Conservation (phyloP, 257 asterid genomes). For the Lycium ferocissimum region DNA sequence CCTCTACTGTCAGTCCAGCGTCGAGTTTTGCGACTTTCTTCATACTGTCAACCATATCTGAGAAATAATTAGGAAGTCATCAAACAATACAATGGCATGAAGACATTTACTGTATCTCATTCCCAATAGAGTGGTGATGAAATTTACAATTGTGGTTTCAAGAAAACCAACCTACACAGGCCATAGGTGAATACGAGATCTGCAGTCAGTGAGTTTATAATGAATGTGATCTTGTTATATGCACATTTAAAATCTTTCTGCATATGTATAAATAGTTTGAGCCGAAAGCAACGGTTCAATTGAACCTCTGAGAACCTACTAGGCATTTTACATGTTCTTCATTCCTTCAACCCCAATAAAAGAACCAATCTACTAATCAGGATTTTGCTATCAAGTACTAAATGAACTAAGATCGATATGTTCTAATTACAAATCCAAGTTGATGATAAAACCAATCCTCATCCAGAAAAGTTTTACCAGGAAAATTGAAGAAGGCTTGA, state of each 20-base stretch:
- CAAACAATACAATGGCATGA: not conserved
- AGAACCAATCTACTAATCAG: not conserved
- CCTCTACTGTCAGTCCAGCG: constrained; percentile 83
- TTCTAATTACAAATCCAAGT: not conserved
- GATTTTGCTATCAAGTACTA: not conserved
- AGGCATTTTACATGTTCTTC: not conserved
- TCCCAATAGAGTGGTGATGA: not conserved
- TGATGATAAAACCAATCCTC: not conserved
- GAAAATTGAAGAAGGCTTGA: not conserved
- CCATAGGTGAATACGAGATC: not conserved
- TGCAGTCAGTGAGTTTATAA: not conserved
- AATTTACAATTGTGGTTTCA: too few relatives aligned
- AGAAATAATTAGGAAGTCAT: not conserved
- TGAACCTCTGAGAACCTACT: not conserved
- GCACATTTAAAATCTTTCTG: not conserved
- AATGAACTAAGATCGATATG: not conserved
- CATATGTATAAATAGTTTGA: too few relatives aligned
- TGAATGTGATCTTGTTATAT: not conserved
- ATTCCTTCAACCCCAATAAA: not conserved
- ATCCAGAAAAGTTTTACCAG: not conserved
- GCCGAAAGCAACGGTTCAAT: not conserved
- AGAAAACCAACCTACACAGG: not conserved
- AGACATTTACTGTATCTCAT: not conserved
- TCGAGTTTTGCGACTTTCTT: constrained; percentile 76
- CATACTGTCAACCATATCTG: constrained; percentile 95